Percentiles rank a stretch among this genome's conserved stretches.
phyloP scores from a whole-genome alignment of 768 basidiomycete species.

The Boletus speciosus region DNA sequence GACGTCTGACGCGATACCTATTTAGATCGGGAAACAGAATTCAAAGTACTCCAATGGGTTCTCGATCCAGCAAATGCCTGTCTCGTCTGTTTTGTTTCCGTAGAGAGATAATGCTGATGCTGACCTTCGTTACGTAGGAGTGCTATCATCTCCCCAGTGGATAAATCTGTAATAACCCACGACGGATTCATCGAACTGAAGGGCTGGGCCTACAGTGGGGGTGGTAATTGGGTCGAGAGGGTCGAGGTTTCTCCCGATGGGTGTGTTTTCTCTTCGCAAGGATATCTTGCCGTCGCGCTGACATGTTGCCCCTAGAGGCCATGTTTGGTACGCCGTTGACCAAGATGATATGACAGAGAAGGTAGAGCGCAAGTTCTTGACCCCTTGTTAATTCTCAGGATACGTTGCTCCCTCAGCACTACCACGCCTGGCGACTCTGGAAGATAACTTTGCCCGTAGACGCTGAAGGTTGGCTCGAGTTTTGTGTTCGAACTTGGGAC shows the following conservation, averaged over 20 bases:
- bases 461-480: too few species aligned
- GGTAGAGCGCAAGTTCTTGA: not conserved
- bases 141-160: constrained; percentile 16
- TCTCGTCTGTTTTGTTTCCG: constrained; percentile 40
- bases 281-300: not conserved
- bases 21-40: constrained; percentile 44
- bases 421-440: constrained; percentile 44
- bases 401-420: constrained; percentile 37
- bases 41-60: constrained; percentile 51
- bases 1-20: not conserved
- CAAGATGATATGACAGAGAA: constrained; percentile 15
- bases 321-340: constrained; percentile 17
- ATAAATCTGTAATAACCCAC: constrained; percentile 47
- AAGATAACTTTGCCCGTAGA: too few species aligned
- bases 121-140: constrained; percentile 3
- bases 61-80: constrained; percentile 56
- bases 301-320: constrained; percentile 1
- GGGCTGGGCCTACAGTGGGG: constrained; percentile 45
- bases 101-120: not conserved
- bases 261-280: not conserved
- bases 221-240: constrained; percentile 53
- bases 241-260: constrained; percentile 45
- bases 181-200: constrained; percentile 43
- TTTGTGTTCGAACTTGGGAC: too few species aligned
- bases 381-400: not conserved